Base-by-base conservation (phyloP, 2,329 filamentous ascomycete genomes). In the Diaporthe ilicicola region DNA sequence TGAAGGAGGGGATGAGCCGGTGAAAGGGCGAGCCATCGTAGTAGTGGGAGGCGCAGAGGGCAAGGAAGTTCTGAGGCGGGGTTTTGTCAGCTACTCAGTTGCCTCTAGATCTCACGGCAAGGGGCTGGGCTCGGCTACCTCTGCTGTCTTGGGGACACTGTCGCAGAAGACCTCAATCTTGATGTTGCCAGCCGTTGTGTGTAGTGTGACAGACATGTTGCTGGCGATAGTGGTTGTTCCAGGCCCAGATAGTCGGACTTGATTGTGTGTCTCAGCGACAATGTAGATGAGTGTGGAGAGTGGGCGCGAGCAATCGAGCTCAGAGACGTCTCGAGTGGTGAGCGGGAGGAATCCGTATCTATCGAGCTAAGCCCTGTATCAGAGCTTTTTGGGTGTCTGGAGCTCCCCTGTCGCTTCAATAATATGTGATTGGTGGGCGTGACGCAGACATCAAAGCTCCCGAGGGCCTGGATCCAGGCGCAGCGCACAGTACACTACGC, bases 101-200 rank as follows among this genome's bases (percentile, higher is more conserved):
- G 50, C 37, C 29, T 37, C n/a, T 44, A 59, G 42, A 22, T n/a
- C 15, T 34, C 8, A n/a, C n/a, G 34, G 12, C 9, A 19, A 27
- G 46, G 62, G 32, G 69, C 42, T 15, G 48, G 17, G 24, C 15
- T 54, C 7, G 34, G 54, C 69, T 84, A 92, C 92, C 84, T 97
- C 93, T 74, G 94, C 92, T 0, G 96, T 97, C 81, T 95, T 95
- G 73, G 96, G 96, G 39, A 97, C 94, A 76, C 93, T 92, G 81
- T 98, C 94, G 85, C 95, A 98, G 84, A 98, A 98, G 75, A 99
- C 86, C 82, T 98, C 96, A 77, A 98, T 89, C 84, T 98, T 99
- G 80, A 99, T 88, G 82, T 96, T 92, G 79, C 96, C 96, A 67
- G 92, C 88, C 64, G 91, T 93, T 62, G 96, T 99, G 82, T 98